Conservation (phyloP, 257 asterid species). For the Ilex aquifolium region DNA sequence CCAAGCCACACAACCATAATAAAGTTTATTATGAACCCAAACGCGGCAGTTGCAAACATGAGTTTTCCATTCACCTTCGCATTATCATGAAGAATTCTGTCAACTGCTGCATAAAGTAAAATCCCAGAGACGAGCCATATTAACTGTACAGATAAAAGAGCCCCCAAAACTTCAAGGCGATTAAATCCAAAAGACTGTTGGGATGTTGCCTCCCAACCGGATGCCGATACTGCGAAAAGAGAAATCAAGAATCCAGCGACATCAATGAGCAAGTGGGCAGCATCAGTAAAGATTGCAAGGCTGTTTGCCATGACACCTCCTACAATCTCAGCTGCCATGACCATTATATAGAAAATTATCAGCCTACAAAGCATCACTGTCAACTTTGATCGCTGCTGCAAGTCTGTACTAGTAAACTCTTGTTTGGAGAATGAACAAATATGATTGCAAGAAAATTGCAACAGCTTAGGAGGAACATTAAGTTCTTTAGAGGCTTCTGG, state of each 20-base stretch:
- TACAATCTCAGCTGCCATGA: constrained; percentile 58
- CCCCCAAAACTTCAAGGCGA: constrained; percentile 78
- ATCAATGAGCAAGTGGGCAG: constrained; percentile 69
- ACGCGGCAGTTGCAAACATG: constrained; percentile 68
- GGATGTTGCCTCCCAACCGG: constrained; percentile 66
- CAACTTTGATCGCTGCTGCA: constrained; percentile 54
- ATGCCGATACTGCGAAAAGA: constrained; percentile 59
- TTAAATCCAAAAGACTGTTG: constrained; percentile 64
- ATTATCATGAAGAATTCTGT: constrained; percentile 36
- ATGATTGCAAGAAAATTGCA: constrained; percentile 39
- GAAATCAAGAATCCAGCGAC: constrained; percentile 61
- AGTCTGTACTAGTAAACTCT: constrained; percentile 28
- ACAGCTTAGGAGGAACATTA: constrained; percentile 13
- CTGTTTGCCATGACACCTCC: constrained; percentile 79
- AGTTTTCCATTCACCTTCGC: constrained; percentile 49
- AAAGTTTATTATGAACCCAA: constrained; percentile 61
- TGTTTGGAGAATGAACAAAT: constrained; percentile 59
- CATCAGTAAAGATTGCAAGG: constrained; percentile 74
- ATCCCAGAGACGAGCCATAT: constrained; percentile 64
- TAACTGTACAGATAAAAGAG: constrained; percentile 64
- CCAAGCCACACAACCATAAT: constrained; percentile 63
- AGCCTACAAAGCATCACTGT: constrained; percentile 52
- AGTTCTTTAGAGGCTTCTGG: constrained; percentile 17
- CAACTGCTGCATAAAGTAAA: constrained; percentile 59
- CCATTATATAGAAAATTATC: constrained; percentile 40